phyloP scores from a whole-genome alignment of 495 filamentous ascomycete species.

The Neurospora terricola region DNA sequence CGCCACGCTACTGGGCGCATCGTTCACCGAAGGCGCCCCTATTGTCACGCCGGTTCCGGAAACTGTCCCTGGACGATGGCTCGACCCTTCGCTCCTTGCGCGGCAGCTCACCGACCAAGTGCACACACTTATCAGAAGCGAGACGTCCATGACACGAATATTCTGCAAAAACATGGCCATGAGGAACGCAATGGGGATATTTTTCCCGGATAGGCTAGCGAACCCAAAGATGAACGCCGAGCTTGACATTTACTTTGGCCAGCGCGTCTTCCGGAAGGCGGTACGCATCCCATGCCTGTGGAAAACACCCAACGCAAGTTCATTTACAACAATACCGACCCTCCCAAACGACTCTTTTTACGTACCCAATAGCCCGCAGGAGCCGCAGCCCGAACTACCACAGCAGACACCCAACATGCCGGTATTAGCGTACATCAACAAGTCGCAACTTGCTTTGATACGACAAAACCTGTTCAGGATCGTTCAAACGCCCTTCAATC shows the following conservation, averaged over 20 bases:
- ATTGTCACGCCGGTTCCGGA: conserved; percentile 24
- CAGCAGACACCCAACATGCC: conserved; percentile 13
- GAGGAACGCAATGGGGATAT: conserved; percentile 19
- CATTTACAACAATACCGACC: conserved; percentile 30
- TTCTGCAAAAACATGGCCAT: conserved; percentile 23
- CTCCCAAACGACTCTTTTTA: conserved; percentile 10
- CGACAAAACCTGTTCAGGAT: conserved; percentile 26
- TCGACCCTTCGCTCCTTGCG: conserved; percentile 19
- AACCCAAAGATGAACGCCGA: conserved; percentile 15
- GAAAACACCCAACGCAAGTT: conserved; percentile 19
- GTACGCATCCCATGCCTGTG: conserved; percentile 28
- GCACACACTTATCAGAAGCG: conserved; percentile 18
- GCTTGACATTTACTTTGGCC: conserved; percentile 30
- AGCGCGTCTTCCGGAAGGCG: conserved; percentile 16
- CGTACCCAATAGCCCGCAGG: conserved; percentile 2
- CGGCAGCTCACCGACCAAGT: conserved; percentile 20
- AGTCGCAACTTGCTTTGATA: conserved; percentile 20
- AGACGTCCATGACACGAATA: neutral
- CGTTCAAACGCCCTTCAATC: conserved; percentile 14
- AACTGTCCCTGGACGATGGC: conserved; percentile 2
- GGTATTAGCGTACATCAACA: conserved; percentile 33
- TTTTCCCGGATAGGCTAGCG: conserved; percentile 26
- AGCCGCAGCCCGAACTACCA: conserved; percentile 7
- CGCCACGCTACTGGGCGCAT: conserved; percentile 25
- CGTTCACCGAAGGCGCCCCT: conserved; percentile 24